Evolutionary conservation across 257 asterid species (phyloP).

Genomic region (Solanum chaucha): DNA sequence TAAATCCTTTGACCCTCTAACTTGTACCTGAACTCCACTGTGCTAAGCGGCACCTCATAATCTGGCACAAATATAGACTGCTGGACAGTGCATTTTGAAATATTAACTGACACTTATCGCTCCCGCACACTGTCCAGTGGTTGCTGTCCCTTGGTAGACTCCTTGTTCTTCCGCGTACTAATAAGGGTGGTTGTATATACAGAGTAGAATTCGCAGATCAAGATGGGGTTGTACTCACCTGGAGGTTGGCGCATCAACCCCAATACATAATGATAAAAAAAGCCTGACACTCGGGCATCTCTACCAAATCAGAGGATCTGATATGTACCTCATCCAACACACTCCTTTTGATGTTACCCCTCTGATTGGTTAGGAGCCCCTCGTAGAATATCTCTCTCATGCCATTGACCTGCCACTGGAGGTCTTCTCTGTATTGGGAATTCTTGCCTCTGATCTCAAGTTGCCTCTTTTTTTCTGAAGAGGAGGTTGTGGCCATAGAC

Average conservation of each 20-base stretch:
- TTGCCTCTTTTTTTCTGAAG: neutral
- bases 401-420: neutral
- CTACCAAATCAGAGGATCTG: neutral
- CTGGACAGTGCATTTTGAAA: neutral
- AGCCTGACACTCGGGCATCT: neutral
- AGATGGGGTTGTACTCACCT: neutral
- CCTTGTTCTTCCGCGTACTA: neutral
- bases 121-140: neutral
- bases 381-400: neutral
- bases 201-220: neutral
- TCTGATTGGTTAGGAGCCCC: neutral
- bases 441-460: neutral
- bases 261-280: neutral
- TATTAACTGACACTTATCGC: neutral
- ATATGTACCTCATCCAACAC: neutral
- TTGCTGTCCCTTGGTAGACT: neutral
- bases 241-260: neutral
- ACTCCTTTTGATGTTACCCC: neutral
- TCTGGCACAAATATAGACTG: neutral
- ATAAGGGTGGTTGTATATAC: neutral
- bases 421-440: neutral
- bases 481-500: neutral
- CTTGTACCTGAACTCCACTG: neutral
- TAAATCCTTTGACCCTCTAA: neutral
- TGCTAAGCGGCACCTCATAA: neutral